phyloP scores from a whole-genome alignment of 495 filamentous ascomycete species.

The Daldinia vernicosa region DNA sequence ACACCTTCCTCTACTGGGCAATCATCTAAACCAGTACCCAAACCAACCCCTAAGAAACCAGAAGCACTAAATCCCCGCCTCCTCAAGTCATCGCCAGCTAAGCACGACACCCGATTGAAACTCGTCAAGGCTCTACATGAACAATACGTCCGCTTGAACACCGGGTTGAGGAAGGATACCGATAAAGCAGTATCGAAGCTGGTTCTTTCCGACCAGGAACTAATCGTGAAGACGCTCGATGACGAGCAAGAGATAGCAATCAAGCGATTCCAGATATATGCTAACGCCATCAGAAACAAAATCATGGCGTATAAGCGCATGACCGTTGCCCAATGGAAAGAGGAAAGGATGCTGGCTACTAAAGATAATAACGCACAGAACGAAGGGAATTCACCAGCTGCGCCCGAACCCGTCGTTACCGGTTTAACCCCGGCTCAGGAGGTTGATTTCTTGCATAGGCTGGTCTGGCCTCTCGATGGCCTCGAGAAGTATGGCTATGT shows the following conservation, averaged over 20 bases:
- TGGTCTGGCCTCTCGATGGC: conserved; percentile 67
- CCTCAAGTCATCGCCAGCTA: conserved; percentile 73
- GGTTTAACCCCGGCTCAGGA: conserved; percentile 75
- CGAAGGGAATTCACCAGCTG: conserved; percentile 37
- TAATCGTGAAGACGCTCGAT: conserved; percentile 82
- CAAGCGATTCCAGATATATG: conserved; percentile 73
- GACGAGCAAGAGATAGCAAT: conserved; percentile 82
- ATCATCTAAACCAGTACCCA: not conserved
- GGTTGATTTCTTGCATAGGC: conserved; percentile 64
- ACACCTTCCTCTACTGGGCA: conserved; percentile 9
- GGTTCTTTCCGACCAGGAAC: conserved; percentile 69
- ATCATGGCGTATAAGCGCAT: conserved; percentile 79
- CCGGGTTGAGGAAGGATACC: conserved; percentile 64
- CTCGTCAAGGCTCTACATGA: conserved; percentile 78
- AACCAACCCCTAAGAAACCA: conserved; percentile 43
- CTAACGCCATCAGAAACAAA: conserved; percentile 80
- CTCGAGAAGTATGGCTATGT: conserved; percentile 80
- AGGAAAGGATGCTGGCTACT: conserved; percentile 47
- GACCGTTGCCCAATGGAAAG: conserved; percentile 71
- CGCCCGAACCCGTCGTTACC: conserved; percentile 66
- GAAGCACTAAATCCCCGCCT: conserved; percentile 83
- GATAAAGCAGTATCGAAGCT: conserved; percentile 54
- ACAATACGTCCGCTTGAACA: conserved; percentile 76
- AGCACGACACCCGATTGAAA: conserved; percentile 70
- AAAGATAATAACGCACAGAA: conserved; percentile 30